These are phyloP conservation scores for Solanum ahanhuiri DNA, from an alignment of 257 asterid genomes.

Conservation along the genomic window DNA sequence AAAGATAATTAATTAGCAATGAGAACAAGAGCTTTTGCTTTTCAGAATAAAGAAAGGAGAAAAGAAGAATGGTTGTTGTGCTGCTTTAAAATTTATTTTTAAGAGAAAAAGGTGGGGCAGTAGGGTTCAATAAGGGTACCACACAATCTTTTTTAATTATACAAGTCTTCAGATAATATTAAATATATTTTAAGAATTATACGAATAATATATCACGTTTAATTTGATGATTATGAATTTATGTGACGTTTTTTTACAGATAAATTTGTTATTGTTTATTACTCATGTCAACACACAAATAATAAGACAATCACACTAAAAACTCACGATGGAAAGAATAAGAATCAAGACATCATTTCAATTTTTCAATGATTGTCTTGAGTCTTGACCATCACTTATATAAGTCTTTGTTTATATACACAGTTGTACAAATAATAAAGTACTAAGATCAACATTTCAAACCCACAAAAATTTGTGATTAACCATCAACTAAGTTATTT, in stretches of 20 bases:
- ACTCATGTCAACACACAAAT: no score
- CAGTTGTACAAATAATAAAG: neutral
- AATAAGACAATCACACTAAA: neutral
- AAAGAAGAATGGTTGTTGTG: neutral
- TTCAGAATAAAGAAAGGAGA: neutral
- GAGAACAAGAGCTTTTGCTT: neutral
- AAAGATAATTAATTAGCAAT: neutral
- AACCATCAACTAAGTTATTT: no score
- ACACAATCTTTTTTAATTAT: neutral
- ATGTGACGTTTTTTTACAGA: no score
- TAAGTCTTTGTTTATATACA: neutral
- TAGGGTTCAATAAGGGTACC: neutral
- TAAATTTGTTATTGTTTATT: no score
- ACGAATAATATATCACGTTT: no score
- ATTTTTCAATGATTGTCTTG: neutral
- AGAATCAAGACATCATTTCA: neutral
- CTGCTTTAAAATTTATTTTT: neutral
- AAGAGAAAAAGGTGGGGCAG: neutral
- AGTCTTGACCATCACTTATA: neutral
- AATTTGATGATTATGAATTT: no score
- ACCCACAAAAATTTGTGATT: neutral
- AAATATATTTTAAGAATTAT: no score
- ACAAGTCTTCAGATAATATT: no score
- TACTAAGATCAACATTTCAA: neutral
- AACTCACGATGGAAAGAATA: neutral